Conservation (phyloP, 345 rosid species). For the Ailanthus altissimus region DNA sequence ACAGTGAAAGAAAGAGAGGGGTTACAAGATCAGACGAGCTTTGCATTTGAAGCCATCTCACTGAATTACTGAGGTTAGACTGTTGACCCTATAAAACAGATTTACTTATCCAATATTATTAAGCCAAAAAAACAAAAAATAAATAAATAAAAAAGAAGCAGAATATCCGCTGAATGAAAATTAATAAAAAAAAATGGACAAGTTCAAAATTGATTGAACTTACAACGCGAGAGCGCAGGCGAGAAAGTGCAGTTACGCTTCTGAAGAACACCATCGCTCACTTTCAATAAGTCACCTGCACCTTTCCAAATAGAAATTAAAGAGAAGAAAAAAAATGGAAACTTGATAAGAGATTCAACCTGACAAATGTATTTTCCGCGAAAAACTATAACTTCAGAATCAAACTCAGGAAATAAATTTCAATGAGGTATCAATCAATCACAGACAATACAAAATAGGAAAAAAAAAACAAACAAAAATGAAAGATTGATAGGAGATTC, state of each 20-base stretch:
- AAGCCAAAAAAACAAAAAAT: too few species aligned
- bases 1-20: constrained; percentile 8
- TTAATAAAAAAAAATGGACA: neutral
- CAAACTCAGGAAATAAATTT: neutral
- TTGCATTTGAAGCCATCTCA: constrained; percentile 92
- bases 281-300: constrained; percentile 7
- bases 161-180: neutral
- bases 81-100: constrained; percentile 53
- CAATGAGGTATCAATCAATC: neutral
- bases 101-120: constrained; percentile 13
- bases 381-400: neutral
- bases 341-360: neutral
- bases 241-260: constrained; percentile 57
- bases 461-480: too few species aligned
- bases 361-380: neutral
- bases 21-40: constrained; percentile 66
- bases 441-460: too few species aligned
- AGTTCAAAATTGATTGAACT: constrained; percentile 15
- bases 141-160: neutral
- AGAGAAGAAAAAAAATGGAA: neutral
- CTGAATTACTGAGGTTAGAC: constrained; percentile 57
- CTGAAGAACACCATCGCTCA: constrained; percentile 68
- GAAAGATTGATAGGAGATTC: too few species aligned
- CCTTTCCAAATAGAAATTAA: neutral
- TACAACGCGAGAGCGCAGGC: constrained; percentile 70